phyloP scores from a whole-genome alignment of 345 rosid species.

The Eucalyptus camaldulensis region DNA sequence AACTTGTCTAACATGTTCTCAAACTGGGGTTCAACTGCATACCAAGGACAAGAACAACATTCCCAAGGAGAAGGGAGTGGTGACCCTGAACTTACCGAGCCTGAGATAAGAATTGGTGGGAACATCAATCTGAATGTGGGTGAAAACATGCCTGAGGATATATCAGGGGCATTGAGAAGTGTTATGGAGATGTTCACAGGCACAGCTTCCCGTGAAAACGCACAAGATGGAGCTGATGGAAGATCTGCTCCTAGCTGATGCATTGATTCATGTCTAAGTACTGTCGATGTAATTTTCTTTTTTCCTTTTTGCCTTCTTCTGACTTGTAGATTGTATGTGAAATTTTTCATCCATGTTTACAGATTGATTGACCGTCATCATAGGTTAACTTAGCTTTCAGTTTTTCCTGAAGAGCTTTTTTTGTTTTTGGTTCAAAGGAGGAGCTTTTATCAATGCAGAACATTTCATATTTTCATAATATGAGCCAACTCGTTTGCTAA shows the following conservation, averaged over 20 bases:
- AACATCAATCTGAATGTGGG: conserved; percentile 25
- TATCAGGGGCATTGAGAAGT: conserved; percentile 50
- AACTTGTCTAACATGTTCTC: background rate
- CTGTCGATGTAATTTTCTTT: background rate
- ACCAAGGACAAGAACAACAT: conserved; percentile 19
- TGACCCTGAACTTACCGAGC: conserved; percentile 7
- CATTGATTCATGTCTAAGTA: background rate
- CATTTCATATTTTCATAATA: background rate
- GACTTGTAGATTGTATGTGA: background rate
- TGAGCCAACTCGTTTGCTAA: background rate
- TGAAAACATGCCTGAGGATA: conserved; percentile 33
- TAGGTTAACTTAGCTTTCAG: background rate
- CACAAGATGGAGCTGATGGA: background rate
- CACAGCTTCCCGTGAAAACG: conserved; percentile 7
- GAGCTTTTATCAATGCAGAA: background rate
- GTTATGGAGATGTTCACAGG: conserved; percentile 69
- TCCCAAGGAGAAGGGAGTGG: conserved; percentile 12
- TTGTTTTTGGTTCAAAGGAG: background rate
- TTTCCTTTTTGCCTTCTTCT: background rate
- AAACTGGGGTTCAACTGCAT: background rate
- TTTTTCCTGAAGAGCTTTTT: background rate
- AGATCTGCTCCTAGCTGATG: background rate
- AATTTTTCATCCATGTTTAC: background rate
- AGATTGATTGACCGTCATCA: background rate
- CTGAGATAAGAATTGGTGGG: conserved; percentile 26